Percentiles rank a stretch among this genome's conserved stretches.
phyloP scores from a whole-genome alignment of 371 early-diverging fungal genomes.

The Mortierella polycephala region DNA sequence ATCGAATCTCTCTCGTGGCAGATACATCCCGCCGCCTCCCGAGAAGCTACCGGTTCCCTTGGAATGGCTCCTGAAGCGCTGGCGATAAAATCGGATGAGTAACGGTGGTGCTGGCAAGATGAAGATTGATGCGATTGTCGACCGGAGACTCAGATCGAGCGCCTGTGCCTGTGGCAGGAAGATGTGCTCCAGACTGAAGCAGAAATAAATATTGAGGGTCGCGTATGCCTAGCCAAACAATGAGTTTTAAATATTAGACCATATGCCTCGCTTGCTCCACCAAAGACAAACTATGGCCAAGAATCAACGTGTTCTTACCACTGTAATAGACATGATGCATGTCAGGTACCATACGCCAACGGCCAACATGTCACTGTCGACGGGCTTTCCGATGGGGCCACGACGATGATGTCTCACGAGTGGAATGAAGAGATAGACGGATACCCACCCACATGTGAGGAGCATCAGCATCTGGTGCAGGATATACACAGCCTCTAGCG shows the following conservation, averaged over 20 bases:
- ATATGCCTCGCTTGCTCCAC: too few species aligned
- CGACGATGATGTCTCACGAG: constrained; percentile 33
- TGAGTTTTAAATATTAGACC: too few species aligned
- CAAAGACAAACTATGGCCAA: too few species aligned
- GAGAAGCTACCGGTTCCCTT: background rate
- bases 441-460: constrained; percentile 28
- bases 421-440: constrained; percentile 45
- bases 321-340: constrained; percentile 13
- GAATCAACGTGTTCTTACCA: constrained; percentile 22
- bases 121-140: constrained; percentile 33
- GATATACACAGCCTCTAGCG: constrained; percentile 10
- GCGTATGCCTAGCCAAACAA: constrained; percentile 18
- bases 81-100: constrained; percentile 29
- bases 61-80: constrained; percentile 10
- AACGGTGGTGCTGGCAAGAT: constrained; percentile 35
- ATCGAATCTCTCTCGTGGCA: background rate
- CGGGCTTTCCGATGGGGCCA: constrained; percentile 23
- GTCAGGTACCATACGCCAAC: constrained; percentile 50
- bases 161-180: constrained; percentile 26
- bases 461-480: constrained; percentile 36
- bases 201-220: constrained; percentile 20
- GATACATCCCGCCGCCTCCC: constrained; percentile 5
- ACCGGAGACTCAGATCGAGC: constrained; percentile 37
- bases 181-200: background rate
- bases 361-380: constrained; percentile 44